phyloP scores from a whole-genome alignment of 176 grass and related monocot genomes.

The Hordeum marinum region DNA sequence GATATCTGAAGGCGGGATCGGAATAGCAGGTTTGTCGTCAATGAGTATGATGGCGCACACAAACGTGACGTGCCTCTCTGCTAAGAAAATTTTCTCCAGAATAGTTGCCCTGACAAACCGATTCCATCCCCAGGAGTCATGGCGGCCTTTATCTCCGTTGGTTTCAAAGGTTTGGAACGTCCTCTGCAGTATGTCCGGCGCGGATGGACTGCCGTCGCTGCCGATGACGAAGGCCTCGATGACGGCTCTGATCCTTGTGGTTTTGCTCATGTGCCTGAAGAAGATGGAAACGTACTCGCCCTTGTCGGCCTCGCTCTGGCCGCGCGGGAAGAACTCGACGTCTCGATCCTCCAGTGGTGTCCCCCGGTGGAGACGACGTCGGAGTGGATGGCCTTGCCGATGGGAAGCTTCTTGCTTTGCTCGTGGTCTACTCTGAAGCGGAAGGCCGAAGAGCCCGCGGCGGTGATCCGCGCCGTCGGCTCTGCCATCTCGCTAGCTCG shows the following conservation, averaged over 20 bases:
- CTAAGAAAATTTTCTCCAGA: neutral
- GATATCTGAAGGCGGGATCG: constrained; percentile 15
- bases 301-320: neutral
- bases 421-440: constrained; percentile 2
- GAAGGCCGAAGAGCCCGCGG: neutral
- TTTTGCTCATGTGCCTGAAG: neutral
- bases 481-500: neutral
- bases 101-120: neutral
- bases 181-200: neutral
- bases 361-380: constrained; percentile 13
- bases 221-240: neutral
- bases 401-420: neutral
- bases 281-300: neutral
- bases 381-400: neutral
- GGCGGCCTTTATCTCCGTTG: neutral
- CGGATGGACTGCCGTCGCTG: neutral
- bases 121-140: neutral
- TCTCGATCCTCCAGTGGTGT: constrained; percentile 24
- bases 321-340: neutral
- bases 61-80: neutral
- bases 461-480: neutral
- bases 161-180: neutral
- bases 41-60: constrained; percentile 9
- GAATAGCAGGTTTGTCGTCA: neutral
- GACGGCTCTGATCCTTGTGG: neutral